Evolutionary conservation across 2,329 filamentous ascomycete genomes (phyloP), one percentile per base, ranked within the genome.

Genomic region (Microcyclospora pomicola): DNA sequence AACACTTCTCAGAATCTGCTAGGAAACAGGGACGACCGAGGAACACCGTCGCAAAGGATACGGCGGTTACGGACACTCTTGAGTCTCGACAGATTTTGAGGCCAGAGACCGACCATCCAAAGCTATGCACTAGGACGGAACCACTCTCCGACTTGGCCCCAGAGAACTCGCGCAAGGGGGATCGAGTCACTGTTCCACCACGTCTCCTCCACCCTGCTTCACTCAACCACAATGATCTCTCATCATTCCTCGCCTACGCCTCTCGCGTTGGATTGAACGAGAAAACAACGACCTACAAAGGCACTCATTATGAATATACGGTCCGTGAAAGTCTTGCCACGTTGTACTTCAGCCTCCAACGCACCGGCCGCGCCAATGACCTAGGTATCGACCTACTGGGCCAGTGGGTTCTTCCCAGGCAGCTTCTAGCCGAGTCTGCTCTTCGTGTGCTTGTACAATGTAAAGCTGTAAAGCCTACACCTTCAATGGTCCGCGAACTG

Each of bases 261-360:
- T 55, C 66, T 14, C 69, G 71, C 35, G 68, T 62, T 0, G 65
- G 68, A 1, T 65, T 85, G 15, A 67, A 73, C 44, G 57, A 63
- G 1, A 60, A 56, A 4, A 75, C 71, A 12, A 75, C 73, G 0
- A 68, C 75, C 33, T 87, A 77, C 54, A 64, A 77, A 31, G 83
- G 83, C 46, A 88, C 82, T 0, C 73, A 72, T 55, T 88, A 82
- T 62, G 83, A 91, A 58, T 88, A 88, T 62, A 75, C 66, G 0
- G 72, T 76, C 2, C 69, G 71, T 5, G 54, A 59, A 3, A 61
- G 71, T 1, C 68, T 88, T 0, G 51, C 67, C 2, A 59, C 61
- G 1, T 70, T 81, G 37, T 76, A 77, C 38, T 82, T 88, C 61
- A 59, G 63, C 15, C 66, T 87, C 27, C 65, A 64, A 34, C 73